Base-by-base conservation (phyloP, 78 protist genomes). In the Capsaspora owczarzaki region DNA sequence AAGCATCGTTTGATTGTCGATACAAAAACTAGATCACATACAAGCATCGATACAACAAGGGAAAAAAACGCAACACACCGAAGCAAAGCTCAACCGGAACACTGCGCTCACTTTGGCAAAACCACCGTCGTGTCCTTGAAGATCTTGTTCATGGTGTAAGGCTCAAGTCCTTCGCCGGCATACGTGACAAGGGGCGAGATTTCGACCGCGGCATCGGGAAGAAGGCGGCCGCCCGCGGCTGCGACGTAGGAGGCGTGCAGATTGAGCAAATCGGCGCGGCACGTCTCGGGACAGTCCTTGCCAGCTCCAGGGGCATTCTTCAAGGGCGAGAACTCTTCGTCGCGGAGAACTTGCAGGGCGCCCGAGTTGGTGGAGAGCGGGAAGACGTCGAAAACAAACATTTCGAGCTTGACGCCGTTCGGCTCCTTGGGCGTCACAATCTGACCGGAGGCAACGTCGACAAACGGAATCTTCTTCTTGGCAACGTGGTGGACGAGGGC, bases 361-460 rank as follows among this genome's bases (percentile, higher is more conserved):
- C 44, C 86, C n/a, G 85, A 42, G 23, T 8, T 1, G 40, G 22
- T 2, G 31, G 93, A 83, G 8, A 74, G 83, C 0, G 83, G 89
- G 84, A 96, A 92, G 31, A 87, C 90, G 56, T 96, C 99, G 78
- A 94, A 96, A 43, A 96, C 87, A 61, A 96, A 96, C 76, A 84
- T 43, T 75, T 96, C 99, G 76, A 91, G 37, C 86, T 96, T 96
- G 60, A 78, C 41, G 23, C 88, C 91, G 46, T 82, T 85, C 37
- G 25, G 23, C 8, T 23, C 5, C 27, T 49, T n/a, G n/a, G 90
- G 86, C 44, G 27, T 37, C 14, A 60, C 37, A 4, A 42, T 16
- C 25, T 81, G 68, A 0, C 82, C 35, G 19, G 20, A 41, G 42
- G 35, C 56, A 42, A 80, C 78, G 66, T 80, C 74, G 79, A 63